Evolutionary conservation across 2,329 filamentous ascomycete species (phyloP), one percentile per base, ranked within the genome.

Genomic region (Xylaria arbuscula): DNA sequence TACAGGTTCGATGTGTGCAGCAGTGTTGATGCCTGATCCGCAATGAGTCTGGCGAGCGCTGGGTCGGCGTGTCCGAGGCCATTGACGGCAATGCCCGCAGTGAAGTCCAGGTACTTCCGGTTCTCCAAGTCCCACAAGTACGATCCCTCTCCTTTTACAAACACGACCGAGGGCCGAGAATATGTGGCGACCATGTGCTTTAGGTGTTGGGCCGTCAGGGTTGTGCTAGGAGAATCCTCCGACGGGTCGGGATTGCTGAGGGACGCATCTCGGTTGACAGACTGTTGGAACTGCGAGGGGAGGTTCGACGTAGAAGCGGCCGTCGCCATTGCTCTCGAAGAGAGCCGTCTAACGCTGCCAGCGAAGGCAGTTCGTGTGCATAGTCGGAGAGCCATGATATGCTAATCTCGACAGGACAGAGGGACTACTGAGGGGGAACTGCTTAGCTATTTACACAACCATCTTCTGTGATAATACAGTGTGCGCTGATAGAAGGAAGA

Each of bases 111-210:
- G 79, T 98, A 99, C 79, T 90, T 90, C 69, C 93, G 86, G 78
- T 96, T 92, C 82, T 98, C 94, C 45, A 95, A 83, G 79, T 99
- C 96, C 89, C 90, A 98, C 70, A 99, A 81, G 79, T 94, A 94
- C 69, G 91, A 94, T 2, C 96, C 96, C 78, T 93, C 85, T 71
- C 94, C 96, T 79, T 90, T 92, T 67, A 94, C 89, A 80, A 99
- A 98, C 77, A 98, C 92, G 1, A 94, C 93, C 53, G 92, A 87
- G 57, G 96, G 95, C 32, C 96, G 93, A 61, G 93, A 90, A 81
- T 99, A 99, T 62, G 96, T 99, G 1, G 94, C 91, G 34, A 99
- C 92, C 95, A 99, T 98, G 82, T 90, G 98, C 2, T 92, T 92
- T 38, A 90, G 87, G 76, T 94, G 90, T 69, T 93, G 88, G 73